Conservation (phyloP, 345 rosid genomes). For the Ceriops tagal region DNA sequence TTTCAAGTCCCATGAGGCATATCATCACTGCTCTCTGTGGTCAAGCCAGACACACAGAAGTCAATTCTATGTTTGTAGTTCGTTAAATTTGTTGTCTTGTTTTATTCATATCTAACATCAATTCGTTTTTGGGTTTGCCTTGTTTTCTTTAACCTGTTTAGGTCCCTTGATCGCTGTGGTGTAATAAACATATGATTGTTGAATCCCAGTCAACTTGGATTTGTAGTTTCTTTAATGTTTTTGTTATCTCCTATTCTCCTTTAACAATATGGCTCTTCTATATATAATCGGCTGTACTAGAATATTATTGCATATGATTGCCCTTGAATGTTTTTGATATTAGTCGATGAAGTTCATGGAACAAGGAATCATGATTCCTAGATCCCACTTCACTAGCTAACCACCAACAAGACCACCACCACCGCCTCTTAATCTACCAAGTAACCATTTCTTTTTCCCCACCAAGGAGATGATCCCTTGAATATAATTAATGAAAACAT, state of each 20-base stretch:
- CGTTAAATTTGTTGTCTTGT: no score
- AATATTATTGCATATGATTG: neutral
- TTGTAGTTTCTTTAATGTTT: neutral
- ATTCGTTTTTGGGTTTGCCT: no score
- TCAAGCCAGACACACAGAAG: no score
- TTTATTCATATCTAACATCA: neutral
- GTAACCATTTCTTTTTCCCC: conserved; percentile 19
- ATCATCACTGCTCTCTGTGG: no score
- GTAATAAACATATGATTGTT: neutral
- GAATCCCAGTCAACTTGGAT: neutral
- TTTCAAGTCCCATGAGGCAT: no score
- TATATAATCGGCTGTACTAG: neutral
- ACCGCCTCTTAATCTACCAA: conserved; percentile 34
- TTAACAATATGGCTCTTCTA: neutral
- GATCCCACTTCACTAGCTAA: conserved; percentile 29
- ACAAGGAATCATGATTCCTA: conserved; percentile 21
- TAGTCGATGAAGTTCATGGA: conserved; percentile 13
- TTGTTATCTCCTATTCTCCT: neutral
- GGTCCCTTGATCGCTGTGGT: neutral
- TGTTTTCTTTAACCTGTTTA: no score
- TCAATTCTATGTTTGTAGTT: no score
- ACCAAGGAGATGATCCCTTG: conserved; percentile 14
- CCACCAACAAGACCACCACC: conserved; percentile 31
- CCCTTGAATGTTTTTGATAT: neutral
- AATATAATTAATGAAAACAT: neutral